phyloP scores from a whole-genome alignment of 2,329 filamentous ascomycete species.

The Coniochaeta pulveracea region DNA sequence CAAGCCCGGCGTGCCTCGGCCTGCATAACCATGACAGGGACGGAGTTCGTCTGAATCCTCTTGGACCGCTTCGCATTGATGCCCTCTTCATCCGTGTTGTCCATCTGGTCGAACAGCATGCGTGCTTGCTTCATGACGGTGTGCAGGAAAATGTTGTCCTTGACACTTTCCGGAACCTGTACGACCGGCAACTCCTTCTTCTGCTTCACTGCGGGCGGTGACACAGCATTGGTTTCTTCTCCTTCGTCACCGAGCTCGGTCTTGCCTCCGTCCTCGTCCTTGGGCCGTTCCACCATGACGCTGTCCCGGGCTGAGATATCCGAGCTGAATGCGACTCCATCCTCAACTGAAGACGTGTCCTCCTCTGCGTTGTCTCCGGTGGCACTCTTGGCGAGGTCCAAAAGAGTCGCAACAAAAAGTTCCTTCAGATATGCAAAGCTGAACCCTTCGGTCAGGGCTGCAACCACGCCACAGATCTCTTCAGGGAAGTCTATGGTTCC shows the following conservation, averaged over 20 bases:
- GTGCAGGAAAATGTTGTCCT: constrained; percentile 11
- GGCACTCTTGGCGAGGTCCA: constrained; percentile 5
- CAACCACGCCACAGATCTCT: constrained; percentile 7
- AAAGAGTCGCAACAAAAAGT: constrained; percentile 8
- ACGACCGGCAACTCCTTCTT: constrained; percentile 8
- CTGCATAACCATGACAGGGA: no score
- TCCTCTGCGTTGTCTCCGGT: neutral
- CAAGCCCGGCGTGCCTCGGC: no score
- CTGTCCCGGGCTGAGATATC: neutral
- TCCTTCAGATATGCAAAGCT: constrained; percentile 11
- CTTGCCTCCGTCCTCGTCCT: neutral
- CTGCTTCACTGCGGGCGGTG: constrained; percentile 3
- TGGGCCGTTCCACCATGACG: neutral
- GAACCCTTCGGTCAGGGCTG: constrained; percentile 8
- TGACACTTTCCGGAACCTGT: constrained; percentile 10
- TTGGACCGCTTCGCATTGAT: no score
- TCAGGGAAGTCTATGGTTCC: constrained; percentile 8
- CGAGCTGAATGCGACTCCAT: neutral
- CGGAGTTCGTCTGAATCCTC: no score
- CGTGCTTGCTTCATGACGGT: constrained; percentile 10
- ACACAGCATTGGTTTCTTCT: neutral
- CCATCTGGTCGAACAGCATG: constrained; percentile 15
- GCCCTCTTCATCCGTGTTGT: constrained; percentile 12
- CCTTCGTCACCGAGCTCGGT: neutral
- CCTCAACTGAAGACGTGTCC: constrained; percentile 2